phyloP scores from a whole-genome alignment of 1,139 yeast species.

The Eremothecium coryli region DNA sequence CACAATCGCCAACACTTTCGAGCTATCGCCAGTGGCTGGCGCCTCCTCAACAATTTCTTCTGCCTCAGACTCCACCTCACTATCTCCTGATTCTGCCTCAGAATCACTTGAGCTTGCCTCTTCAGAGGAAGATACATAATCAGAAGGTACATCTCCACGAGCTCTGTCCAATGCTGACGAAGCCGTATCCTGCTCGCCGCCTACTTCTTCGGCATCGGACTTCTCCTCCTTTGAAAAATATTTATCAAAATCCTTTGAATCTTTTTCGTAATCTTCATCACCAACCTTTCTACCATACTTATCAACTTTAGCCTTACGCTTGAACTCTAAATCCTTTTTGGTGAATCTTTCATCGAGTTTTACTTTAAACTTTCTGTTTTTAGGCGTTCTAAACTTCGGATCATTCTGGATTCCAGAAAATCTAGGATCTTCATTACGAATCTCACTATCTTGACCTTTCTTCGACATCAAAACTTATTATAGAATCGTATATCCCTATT shows the following conservation, averaged over 20 bases:
- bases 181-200: slow-evolving; percentile 18
- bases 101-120: slow-evolving; percentile 37
- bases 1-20: slow-evolving; percentile 77
- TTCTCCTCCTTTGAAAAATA: slow-evolving; percentile 39
- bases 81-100: slow-evolving; percentile 33
- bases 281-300: slow-evolving; percentile 73
- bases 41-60: slow-evolving; percentile 48
- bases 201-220: slow-evolving; percentile 18
- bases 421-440: slow-evolving; percentile 55
- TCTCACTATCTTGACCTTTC: slow-evolving; percentile 8
- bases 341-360: slow-evolving; percentile 83
- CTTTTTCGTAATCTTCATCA: slow-evolving; percentile 33
- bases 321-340: slow-evolving; percentile 52
- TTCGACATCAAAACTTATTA: slow-evolving; percentile 14
- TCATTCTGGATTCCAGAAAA: slow-evolving; percentile 75
- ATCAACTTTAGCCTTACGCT: slow-evolving; percentile 60
- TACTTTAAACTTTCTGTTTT: slow-evolving; percentile 59
- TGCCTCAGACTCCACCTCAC: slow-evolving; percentile 33
- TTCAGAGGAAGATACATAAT: slow-evolving; percentile 33
- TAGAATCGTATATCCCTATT: too few relatives aligned
- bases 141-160: slow-evolving; percentile 52
- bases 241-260: slow-evolving; percentile 48
- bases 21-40: slow-evolving; percentile 81
- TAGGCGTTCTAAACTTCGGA: slow-evolving; percentile 78
- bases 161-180: slow-evolving; percentile 45